Evolutionary conservation across 345 rosid genomes (phyloP), one percentile per base, ranked within the genome.

Genomic region (Sonneratia caseolaris): DNA sequence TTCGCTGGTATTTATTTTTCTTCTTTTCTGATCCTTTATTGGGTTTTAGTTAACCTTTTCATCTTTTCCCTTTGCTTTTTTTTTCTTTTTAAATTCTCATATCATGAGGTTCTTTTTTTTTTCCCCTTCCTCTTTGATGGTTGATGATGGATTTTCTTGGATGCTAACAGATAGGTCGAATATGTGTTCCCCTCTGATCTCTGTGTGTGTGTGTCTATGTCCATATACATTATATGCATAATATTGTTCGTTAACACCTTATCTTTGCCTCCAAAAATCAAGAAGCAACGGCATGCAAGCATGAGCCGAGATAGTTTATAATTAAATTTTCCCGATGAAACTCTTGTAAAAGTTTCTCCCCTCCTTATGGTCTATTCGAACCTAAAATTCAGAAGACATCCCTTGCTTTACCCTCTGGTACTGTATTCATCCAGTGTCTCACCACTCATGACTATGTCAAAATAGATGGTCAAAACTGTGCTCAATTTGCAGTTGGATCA

Each of bases 81-180:
- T n/a, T n/a, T n/a, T n/a, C n/a, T n/a, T n/a, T n/a, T n/a, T n/a
- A n/a, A n/a, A 27, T 27, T 27, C 19, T 61, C 37, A 32, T 45
- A 45, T 72, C 43, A 61, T 64, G 69, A 72, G 75, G 38, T 72
- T 65, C 75, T 65, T 38, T 74, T 57, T 57, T 18, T 9, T 68
- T 27, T 27, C 32, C 53, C 19, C 45, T 43, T 68, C 38, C 53
- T 55, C 71, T 62, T 47, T 47, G 15, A 47, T 47, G 51, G 14
- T 49, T 56, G 61, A 56, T 68, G 56, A 47, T 68, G 66, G 68
- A 68, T 79, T 74, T 74, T 74, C 56, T 74, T 57, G 76, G 43
- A 68, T 66, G 45, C 76, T 74, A 55, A 74, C 76, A 68, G 72
- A 74, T 55, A 59, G 67, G 49, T 74, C 79, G 45, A 74, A 68